These are phyloP conservation scores for Fraxinus americana DNA, from an alignment of 257 asterid species.

Conservation along the genomic window DNA sequence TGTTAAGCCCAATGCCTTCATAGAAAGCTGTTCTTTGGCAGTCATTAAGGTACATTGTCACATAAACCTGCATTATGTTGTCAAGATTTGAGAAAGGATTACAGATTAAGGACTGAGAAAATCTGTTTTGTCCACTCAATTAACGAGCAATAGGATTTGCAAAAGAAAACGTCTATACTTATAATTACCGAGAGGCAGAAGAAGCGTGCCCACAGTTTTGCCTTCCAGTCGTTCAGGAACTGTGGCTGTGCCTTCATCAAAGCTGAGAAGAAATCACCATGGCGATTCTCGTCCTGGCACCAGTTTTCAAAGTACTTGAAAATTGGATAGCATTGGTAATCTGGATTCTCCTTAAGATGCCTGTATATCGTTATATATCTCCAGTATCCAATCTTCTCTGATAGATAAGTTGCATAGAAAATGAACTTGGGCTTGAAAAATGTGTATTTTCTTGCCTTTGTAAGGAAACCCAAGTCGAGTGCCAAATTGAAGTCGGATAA, in stretches of 20 bases:
- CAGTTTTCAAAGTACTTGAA: constrained; percentile 99
- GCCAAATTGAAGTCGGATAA: constrained; percentile 91
- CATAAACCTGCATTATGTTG: constrained; percentile 70
- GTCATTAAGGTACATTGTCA: constrained; percentile 92
- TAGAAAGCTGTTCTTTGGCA: constrained; percentile 84
- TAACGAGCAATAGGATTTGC: neutral
- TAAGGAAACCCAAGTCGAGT: constrained; percentile 91
- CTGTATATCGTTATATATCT: constrained; percentile 95
- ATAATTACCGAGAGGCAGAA: constrained; percentile 88
- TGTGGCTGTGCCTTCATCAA: constrained; percentile 99
- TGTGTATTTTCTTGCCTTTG: constrained; percentile 96
- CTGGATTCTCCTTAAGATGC: constrained; percentile 91
- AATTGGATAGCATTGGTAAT: constrained; percentile 91
- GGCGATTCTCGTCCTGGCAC: constrained; percentile 99
- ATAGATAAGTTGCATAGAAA: constrained; percentile 47
- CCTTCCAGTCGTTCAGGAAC: constrained; percentile 99
- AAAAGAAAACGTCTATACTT: neutral
- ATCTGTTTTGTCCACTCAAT: neutral
- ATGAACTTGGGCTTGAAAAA: constrained; percentile 99
- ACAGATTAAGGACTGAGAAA: neutral
- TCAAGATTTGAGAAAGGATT: constrained; percentile 11
- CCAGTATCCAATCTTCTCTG: constrained; percentile 96
- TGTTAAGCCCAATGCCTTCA: constrained; percentile 92
- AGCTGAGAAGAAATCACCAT: constrained; percentile 99
- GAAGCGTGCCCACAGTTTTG: constrained; percentile 98